These are phyloP conservation scores for Leccinum subspadiceum DNA, from an alignment of 1,284 basidiomycete genomes.

Conservation along the genomic window DNA sequence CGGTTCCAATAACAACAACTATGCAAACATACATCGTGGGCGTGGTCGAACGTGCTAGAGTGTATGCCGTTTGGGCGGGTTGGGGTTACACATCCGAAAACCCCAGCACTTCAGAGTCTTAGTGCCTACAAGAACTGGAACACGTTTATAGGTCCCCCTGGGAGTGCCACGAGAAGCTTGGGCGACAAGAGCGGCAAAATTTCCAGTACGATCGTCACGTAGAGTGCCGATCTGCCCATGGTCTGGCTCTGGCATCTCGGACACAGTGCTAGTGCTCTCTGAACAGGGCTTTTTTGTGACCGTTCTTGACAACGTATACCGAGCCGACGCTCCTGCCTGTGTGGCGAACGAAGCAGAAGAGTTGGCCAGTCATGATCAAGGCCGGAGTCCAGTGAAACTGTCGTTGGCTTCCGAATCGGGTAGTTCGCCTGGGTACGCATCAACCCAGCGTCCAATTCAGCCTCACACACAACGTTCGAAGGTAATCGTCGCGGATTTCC, in stretches of 20 bases:
- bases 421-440: slow-evolving; percentile 16
- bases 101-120: slow-evolving; percentile 87
- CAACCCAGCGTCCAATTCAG: slow-evolving; percentile 14
- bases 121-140: slow-evolving; percentile 93
- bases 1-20: slow-evolving; percentile 99
- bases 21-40: slow-evolving; percentile 99
- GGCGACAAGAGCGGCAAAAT: slow-evolving; percentile 63
- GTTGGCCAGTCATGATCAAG: slow-evolving; percentile 99
- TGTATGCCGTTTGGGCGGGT: slow-evolving; percentile 74
- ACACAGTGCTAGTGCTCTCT: slow-evolving; percentile 51
- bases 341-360: slow-evolving; percentile 90
- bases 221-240: slow-evolving; percentile 98
- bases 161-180: slow-evolving; percentile 81
- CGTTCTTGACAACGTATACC: slow-evolving; percentile 91
- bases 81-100: slow-evolving; percentile 99
- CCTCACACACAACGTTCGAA: slow-evolving; percentile 17
- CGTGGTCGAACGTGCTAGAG: slow-evolving; percentile 94
- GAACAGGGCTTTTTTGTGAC: slow-evolving; percentile 84
- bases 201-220: slow-evolving; percentile 98
- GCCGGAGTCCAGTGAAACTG: slow-evolving; percentile 41
- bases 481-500: slow-evolving; percentile 31
- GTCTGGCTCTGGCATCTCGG: slow-evolving; percentile 80
- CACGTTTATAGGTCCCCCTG: slow-evolving; percentile 98
- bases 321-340: slow-evolving; percentile 64
- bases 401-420: slow-evolving; percentile 28